These are phyloP conservation scores for Pugionium dolabratum DNA, from an alignment of 345 rosid species.

Conservation along the genomic window DNA sequence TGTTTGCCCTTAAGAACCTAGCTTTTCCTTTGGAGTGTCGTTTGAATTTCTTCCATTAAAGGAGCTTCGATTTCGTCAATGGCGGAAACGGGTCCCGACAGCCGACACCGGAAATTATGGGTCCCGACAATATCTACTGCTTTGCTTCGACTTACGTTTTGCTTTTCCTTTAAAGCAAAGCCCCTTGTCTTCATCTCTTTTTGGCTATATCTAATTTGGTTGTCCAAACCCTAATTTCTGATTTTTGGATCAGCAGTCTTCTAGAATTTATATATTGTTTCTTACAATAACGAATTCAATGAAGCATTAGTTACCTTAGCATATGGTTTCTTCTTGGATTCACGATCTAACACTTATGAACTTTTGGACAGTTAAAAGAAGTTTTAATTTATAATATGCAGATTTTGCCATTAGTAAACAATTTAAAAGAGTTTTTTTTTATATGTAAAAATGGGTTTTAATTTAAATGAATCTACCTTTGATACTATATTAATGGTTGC, in stretches of 20 bases:
- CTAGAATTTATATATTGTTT: background rate
- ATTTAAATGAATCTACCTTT: slow-evolving; percentile 25
- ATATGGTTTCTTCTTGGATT: slow-evolving; percentile 7
- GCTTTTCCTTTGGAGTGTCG: background rate
- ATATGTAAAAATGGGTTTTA: slow-evolving; percentile 4
- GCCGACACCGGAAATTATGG: slow-evolving; percentile 45
- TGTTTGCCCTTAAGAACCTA: background rate
- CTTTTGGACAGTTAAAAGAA: slow-evolving; percentile 1
- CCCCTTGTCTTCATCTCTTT: slow-evolving; percentile 28
- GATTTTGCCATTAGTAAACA: slow-evolving; percentile 29
- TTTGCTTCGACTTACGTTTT: slow-evolving; percentile 32
- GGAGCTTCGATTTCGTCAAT: slow-evolving; percentile 22
- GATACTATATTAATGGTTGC: slow-evolving; percentile 47
- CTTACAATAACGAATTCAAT: background rate
- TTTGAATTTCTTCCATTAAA: slow-evolving; percentile 1
- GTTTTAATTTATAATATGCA: slow-evolving; percentile 10
- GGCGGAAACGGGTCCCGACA: slow-evolving; percentile 37
- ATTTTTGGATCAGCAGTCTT: background rate
- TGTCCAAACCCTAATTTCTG: background rate
- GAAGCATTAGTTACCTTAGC: background rate
- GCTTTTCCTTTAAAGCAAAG: slow-evolving; percentile 59
- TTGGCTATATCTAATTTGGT: slow-evolving; percentile 28
- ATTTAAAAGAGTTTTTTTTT: slow-evolving; percentile 3
- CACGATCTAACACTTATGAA: background rate
- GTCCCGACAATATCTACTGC: slow-evolving; percentile 35